These are phyloP conservation scores for Penicillium sp. DNA, from an alignment of 2,329 filamentous ascomycete genomes.

Conservation along the genomic window DNA sequence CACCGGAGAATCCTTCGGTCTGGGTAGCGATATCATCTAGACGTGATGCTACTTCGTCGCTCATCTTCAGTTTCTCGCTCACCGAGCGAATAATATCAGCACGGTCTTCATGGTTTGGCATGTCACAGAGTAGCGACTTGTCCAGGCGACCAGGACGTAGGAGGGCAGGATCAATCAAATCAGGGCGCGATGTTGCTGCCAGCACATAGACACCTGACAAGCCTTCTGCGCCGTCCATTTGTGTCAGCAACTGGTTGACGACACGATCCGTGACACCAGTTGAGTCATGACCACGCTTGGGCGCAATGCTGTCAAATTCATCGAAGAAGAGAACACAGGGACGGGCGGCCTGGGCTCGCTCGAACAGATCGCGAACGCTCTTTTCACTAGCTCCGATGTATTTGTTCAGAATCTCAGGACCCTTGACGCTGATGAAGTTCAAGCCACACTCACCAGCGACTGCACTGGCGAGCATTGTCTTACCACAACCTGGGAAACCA, in stretches of 20 bases:
- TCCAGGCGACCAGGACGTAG: constrained; percentile 89
- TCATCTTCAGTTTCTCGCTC: constrained; percentile 76
- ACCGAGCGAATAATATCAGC: constrained; percentile 85
- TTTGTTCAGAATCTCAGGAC: constrained; percentile 97
- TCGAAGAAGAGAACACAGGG: constrained; percentile 98
- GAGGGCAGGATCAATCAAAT: constrained; percentile 91
- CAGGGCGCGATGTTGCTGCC: constrained; percentile 88
- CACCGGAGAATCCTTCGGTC: constrained; percentile 90
- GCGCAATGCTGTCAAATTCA: constrained; percentile 96
- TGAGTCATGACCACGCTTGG: constrained; percentile 93
- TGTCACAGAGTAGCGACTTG: constrained; percentile 88
- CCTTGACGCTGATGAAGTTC: constrained; percentile 98
- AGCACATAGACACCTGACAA: constrained; percentile 93
- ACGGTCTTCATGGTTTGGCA: constrained; percentile 77
- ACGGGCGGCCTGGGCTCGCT: constrained; percentile 80
- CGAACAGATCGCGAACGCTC: constrained; percentile 91
- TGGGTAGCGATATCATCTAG: constrained; percentile 73
- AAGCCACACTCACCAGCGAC: constrained; percentile 97
- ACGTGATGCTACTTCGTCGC: constrained; percentile 62
- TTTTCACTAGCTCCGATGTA: constrained; percentile 98
- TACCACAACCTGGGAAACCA: constrained; percentile 93
- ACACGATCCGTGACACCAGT: constrained; percentile 98
- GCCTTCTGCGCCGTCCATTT: constrained; percentile 98
- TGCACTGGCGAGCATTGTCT: constrained; percentile 90
- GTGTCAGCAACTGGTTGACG: constrained; percentile 95